Base-by-base conservation (phyloP, 1,284 basidiomycete genomes). In the Fomitiporia mediterranea region DNA sequence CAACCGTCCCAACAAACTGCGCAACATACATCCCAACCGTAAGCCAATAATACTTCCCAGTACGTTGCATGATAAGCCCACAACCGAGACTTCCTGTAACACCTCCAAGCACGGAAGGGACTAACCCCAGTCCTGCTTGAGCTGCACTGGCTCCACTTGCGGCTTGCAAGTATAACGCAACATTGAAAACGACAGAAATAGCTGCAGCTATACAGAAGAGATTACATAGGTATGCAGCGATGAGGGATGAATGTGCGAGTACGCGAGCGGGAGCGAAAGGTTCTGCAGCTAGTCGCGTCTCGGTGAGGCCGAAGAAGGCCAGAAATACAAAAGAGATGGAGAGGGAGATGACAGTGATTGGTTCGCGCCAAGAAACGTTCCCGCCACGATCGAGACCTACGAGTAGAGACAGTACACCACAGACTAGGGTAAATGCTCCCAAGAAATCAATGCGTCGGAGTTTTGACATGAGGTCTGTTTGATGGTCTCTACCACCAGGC, bases 181-280 rank as follows among this genome's bases (percentile, higher is more conserved):
- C 62, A 50, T 81, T 74, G 69, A 82, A 85, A n/a, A 82, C 57
- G 60, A 77, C 67, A 37, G 71, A 68, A 58, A 81, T 71, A 1
- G 64, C 67, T 1, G 75, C 67, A 1, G 74, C 79, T 17, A 80
- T 69, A 2, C 73, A 72, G 62, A 83, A 81, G 62, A 84, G 74
- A 68, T 84, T 83, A 64, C 76, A 74, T n/a, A 81, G 62, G 65
- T 81, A 84, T 43, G 73, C 74, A 21, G 79, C 78, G 28, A 83
- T 67, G 15, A 85, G 72, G 4, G 76, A 68, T 4, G 67, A 69
- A 62, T 79, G 75, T 48, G 72, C 66, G 44, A 83, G 72, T 62
- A 85, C 81, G 21, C 76, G 69, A 55, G 69, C 70, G 0, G 82
- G 83, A 0, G 81, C 80, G 60, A 84, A 79, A 1, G 83, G 83